phyloP scores from a whole-genome alignment of 169 alveolate species.

The Cyclospora cayetanensis region DNA sequence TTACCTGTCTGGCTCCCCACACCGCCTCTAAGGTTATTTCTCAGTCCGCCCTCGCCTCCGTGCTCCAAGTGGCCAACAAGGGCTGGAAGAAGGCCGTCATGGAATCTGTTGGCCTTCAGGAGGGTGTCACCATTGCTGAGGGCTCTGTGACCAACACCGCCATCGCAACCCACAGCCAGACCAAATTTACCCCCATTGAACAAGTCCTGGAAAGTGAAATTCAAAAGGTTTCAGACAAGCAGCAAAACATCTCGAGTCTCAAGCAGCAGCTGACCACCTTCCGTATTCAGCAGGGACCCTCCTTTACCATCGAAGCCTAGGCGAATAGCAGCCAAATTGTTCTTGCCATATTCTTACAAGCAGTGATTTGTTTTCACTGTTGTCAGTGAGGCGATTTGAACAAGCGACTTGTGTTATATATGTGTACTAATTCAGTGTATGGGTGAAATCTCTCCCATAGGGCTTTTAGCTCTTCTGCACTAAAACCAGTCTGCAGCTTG shows the following conservation, averaged over 20 bases:
- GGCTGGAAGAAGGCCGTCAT: conserved; percentile 67
- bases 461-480: too few relatives aligned
- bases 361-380: too few relatives aligned
- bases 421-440: too few relatives aligned
- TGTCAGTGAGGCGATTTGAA: too few relatives aligned
- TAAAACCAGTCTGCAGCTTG: too few relatives aligned
- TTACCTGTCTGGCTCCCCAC: conserved; percentile 53
- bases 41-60: conserved; percentile 34
- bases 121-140: conserved; percentile 36
- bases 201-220: conserved; percentile 33
- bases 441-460: too few relatives aligned
- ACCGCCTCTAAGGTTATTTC: conserved; percentile 24
- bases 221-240: background rate
- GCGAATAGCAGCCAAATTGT: background rate
- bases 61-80: conserved; percentile 32
- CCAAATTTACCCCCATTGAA: conserved; percentile 7
- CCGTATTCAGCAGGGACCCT: background rate
- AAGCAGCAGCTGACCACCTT: conserved; percentile 8
- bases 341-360: too few relatives aligned
- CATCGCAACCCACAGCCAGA: background rate
- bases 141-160: conserved; percentile 3
- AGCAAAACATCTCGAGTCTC: background rate
- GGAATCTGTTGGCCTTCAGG: conserved; percentile 8
- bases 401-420: too few relatives aligned
- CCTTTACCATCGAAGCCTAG: conserved; percentile 38